These are phyloP conservation scores for Pyrenopolyporus hunteri DNA, from an alignment of 495 filamentous ascomycete species.

Conservation along the genomic window DNA sequence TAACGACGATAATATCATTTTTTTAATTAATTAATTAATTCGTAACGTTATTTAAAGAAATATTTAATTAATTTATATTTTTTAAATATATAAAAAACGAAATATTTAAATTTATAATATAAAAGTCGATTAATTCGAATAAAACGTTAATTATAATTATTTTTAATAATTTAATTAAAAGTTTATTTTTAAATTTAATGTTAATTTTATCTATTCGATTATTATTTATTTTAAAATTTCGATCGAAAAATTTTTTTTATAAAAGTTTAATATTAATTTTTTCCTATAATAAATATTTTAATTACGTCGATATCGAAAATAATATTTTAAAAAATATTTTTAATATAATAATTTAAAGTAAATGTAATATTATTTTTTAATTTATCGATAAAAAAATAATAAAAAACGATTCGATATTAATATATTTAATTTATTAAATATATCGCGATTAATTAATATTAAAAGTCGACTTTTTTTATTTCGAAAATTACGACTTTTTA, in stretches of 20 bases:
- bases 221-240: neutral
- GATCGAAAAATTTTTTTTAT: too few species aligned
- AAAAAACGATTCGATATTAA: neutral
- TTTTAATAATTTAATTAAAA: neutral
- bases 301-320: neutral
- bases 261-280: neutral
- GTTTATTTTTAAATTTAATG: neutral
- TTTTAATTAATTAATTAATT: neutral
- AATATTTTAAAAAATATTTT: neutral
- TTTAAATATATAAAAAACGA: neutral
- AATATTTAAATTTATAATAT: neutral
- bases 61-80: slow-evolving; percentile 2
- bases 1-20: neutral
- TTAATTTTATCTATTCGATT: neutral
- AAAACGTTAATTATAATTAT: neutral
- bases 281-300: neutral
- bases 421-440: neutral
- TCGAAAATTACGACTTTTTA: too few species aligned
- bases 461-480: neutral
- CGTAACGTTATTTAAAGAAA: neutral
- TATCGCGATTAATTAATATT: neutral
- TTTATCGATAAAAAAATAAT: neutral
- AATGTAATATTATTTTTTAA: neutral
- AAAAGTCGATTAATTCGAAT: neutral
- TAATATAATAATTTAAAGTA: neutral